Conservation (phyloP, 495 filamentous ascomycete species). For the Pseudomonodictys pantanalensis region DNA sequence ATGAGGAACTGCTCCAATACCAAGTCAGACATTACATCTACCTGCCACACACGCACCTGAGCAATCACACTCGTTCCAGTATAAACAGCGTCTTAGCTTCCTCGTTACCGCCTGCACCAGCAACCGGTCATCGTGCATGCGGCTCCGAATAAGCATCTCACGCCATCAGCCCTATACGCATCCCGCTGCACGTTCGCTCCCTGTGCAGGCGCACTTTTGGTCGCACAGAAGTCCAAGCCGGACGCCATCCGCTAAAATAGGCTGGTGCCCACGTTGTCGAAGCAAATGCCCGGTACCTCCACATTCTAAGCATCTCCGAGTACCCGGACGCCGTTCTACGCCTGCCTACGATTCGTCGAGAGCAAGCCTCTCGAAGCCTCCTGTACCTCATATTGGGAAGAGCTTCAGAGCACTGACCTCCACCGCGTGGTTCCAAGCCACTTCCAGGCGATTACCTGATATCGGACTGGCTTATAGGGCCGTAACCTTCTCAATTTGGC, state of each 20-base stretch:
- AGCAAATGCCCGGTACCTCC: constrained; percentile 7
- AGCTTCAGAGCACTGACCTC: constrained; percentile 19
- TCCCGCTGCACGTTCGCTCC: constrained; percentile 12
- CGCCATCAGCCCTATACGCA: constrained; percentile 21
- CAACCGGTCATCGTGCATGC: constrained; percentile 16
- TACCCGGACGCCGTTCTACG: constrained; percentile 1
- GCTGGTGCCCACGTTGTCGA: neutral
- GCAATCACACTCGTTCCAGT: too few species aligned
- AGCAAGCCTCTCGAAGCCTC: neutral
- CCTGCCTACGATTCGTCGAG: constrained; percentile 3
- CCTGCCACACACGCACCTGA: too few species aligned
- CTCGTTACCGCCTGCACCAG: constrained; percentile 7
- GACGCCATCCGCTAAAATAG: constrained; percentile 26
- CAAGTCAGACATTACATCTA: too few species aligned
- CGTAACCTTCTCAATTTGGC: constrained; percentile 8
- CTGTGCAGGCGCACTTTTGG: neutral
- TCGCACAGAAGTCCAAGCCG: constrained; percentile 4
- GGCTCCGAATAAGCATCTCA: constrained; percentile 34
- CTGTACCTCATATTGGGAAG: constrained; percentile 20
- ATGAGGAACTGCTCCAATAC: too few species aligned
- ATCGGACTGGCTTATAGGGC: constrained; percentile 8
- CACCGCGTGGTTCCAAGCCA: constrained; percentile 13
- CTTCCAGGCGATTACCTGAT: constrained; percentile 26
- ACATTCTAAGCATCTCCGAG: constrained; percentile 6
- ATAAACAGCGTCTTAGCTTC: too few species aligned